Evolutionary conservation across 805 yeast species (phyloP).

Genomic region (Nakazawaea ishiwadae): DNA sequence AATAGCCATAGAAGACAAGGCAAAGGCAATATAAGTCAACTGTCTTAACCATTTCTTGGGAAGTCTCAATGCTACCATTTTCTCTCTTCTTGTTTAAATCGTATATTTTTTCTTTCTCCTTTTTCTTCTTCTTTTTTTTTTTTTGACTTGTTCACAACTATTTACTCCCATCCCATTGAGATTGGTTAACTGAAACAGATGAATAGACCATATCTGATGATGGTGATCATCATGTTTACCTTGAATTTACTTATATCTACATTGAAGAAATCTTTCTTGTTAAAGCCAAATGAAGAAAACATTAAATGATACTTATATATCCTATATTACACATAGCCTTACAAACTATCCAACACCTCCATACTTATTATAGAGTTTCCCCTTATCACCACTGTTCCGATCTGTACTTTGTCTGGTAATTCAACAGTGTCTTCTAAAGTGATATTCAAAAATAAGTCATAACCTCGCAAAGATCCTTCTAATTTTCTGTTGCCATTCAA

Average conservation of each 20-base stretch:
- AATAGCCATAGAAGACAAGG: conserved; percentile 18
- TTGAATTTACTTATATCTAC: no score
- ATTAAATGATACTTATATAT: no score
- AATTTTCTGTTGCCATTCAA: conserved; percentile 76
- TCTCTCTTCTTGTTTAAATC: not conserved
- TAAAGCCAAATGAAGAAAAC: no score
- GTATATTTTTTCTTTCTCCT: not conserved
- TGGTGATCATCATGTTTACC: no score
- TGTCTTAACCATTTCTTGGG: conserved; percentile 30
- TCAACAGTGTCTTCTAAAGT: conserved; percentile 25
- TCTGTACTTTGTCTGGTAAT: conserved; percentile 12
- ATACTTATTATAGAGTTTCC: conserved; percentile 50
- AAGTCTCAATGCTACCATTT: conserved; percentile 12
- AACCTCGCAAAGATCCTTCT: conserved; percentile 81
- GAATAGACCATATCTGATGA: no score
- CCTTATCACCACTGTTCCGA: conserved; percentile 39
- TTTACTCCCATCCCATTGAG: no score
- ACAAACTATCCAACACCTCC: conserved; percentile 29
- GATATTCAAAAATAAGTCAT: conserved; percentile 50
- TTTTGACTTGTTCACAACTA: no score
- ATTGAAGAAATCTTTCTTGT: no score
- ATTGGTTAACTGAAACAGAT: no score
- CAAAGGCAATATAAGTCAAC: conserved; percentile 19
- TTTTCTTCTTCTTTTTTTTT: not conserved
- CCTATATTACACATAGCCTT: not conserved